Base-by-base conservation (phyloP, 2,329 filamentous ascomycete species). In the Fusarium oxysporum region DNA sequence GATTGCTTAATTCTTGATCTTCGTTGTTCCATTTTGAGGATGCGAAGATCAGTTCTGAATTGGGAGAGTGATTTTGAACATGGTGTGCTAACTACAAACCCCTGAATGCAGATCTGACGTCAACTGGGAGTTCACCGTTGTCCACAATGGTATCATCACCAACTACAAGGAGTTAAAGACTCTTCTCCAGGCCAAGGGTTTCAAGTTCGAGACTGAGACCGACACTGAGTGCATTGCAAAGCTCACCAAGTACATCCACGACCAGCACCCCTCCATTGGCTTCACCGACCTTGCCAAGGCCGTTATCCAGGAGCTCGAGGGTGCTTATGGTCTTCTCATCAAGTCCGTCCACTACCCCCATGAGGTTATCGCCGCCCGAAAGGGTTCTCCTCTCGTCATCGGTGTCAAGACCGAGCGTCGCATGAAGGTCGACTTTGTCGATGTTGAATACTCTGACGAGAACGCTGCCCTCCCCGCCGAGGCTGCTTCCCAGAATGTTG, bases 341-440 rank as follows among this genome's bases (percentile, higher is more conserved):
- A 99, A 98, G 89, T 99, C 96, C 45, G 94, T 98, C 64, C 96
- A 98, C 90, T 99, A 94, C 87, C 96, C 96, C 68, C 94, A 98
- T 82, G 96, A 99, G 87, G 93, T 98, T 72, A 94, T 99, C 84
- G 96, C 96, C 62, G 96, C 96, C 82, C 94, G 96, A 79, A 99
- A 99, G 90, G 96, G 96, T 86, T 99, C 96, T 71, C 96, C 96
- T 47, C 90, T 99, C 70, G 96, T 99, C 73, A 94, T 99, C 78
- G 96, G 96, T 85, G 96, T 99, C 82, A 93, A 95, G 86, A 98
- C 96, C 63, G 90, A 95, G 85, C 97, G 93, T 88, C 97, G 97
- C 87, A 98, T 99, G 96, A 99, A 98, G 92, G 96, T 99, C 72
- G 96, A 99, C 86, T 99, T 99, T 80, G 96, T 99, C 82, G 96